Conservation (phyloP, 169 alveolate genomes). For the Plasmodium ovale region DNA sequence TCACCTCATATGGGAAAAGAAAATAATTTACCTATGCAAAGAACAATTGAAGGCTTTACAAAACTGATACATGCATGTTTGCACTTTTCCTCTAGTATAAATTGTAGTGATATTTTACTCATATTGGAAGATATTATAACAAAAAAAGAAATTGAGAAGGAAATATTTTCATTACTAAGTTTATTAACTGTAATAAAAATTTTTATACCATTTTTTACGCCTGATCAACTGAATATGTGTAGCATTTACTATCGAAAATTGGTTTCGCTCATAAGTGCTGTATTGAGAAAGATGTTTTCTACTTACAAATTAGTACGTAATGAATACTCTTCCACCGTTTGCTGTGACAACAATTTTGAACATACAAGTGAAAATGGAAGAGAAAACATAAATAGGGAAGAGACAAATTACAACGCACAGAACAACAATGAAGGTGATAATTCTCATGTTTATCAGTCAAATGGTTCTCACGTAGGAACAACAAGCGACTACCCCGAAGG, state of each 20-base stretch:
- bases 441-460: neutral
- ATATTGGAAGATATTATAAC: conserved; percentile 36
- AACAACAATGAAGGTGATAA: neutral
- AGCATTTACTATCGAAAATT: conserved; percentile 30
- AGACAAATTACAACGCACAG: neutral
- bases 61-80: conserved; percentile 34
- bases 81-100: conserved; percentile 30
- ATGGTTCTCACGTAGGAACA: too few species aligned
- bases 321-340: neutral
- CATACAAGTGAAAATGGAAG: neutral
- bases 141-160: conserved; percentile 53
- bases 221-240: conserved; percentile 34
- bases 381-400: neutral
- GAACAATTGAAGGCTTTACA: conserved; percentile 22
- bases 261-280: conserved; percentile 1
- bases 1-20: neutral
- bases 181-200: conserved; percentile 43
- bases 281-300: neutral
- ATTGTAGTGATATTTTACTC: conserved; percentile 38
- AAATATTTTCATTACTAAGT: conserved; percentile 50
- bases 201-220: conserved; percentile 56
- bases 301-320: neutral
- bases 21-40: conserved; percentile 9
- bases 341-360: too few species aligned
- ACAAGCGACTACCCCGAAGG: too few species aligned